These are phyloP conservation scores for Fusarium poae DNA, from an alignment of 2,329 filamentous ascomycete genomes.

Conservation along the genomic window DNA sequence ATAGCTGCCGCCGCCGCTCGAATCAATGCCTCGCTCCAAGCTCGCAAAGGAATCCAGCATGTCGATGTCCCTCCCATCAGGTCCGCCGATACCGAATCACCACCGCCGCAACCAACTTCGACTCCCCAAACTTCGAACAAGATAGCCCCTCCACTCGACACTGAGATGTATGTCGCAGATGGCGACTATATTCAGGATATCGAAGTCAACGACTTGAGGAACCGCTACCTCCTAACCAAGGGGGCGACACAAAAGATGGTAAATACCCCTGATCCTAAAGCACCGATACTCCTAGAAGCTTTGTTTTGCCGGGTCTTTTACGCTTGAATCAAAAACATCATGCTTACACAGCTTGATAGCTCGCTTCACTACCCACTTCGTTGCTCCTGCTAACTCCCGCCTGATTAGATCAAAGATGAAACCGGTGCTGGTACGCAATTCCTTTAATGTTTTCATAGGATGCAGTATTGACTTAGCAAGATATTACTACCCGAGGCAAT, in stretches of 20 bases:
- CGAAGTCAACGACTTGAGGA: slow-evolving; percentile 97
- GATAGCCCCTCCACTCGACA: slow-evolving; percentile 73
- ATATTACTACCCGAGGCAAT: slow-evolving; percentile 97
- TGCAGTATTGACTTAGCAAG: slow-evolving; percentile 75
- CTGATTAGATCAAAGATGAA: slow-evolving; percentile 99
- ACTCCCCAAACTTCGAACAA: slow-evolving; percentile 50
- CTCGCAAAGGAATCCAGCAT: slow-evolving; percentile 90
- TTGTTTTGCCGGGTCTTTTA: slow-evolving; percentile 52
- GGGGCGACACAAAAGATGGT: slow-evolving; percentile 99
- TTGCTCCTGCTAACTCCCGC: slow-evolving; percentile 95
- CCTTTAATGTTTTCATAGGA: slow-evolving; percentile 57
- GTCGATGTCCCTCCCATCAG: slow-evolving; percentile 88
- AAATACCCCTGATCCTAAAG: slow-evolving; percentile 73
- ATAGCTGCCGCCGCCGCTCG: slow-evolving; percentile 87
- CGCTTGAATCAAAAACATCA: slow-evolving; percentile 70
- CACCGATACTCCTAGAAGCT: slow-evolving; percentile 57
- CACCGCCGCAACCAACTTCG: slow-evolving; percentile 56
- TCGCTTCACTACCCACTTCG: slow-evolving; percentile 72
- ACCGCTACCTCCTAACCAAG: slow-evolving; percentile 97
- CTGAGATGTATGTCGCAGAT: slow-evolving; percentile 93
- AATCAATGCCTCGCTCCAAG: slow-evolving; percentile 86
- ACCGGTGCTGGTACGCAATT: slow-evolving; percentile 96
- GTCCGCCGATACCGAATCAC: slow-evolving; percentile 64
- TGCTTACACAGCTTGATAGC: slow-evolving; percentile 80
- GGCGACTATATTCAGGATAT: slow-evolving; percentile 99